Evolutionary conservation across 2,329 filamentous ascomycete species (phyloP).

Genomic region (Leptographium procerum): DNA sequence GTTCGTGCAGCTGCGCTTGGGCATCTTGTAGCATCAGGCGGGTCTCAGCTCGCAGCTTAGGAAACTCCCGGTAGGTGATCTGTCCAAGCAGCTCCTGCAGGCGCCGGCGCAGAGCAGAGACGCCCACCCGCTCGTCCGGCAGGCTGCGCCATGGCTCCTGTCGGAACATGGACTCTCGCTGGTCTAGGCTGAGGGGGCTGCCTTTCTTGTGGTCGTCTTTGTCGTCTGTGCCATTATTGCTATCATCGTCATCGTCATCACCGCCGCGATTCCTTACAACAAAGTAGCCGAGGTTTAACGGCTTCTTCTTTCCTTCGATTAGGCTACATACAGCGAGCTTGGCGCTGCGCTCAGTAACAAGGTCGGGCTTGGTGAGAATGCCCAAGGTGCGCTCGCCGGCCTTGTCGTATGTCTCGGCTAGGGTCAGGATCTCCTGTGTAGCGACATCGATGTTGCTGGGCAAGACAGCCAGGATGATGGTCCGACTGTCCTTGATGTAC

Average conservation of each 20-base stretch:
- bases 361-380: background rate
- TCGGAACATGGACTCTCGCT: background rate
- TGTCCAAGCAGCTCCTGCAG: background rate
- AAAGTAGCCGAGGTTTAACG: background rate
- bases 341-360: background rate
- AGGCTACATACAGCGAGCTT: background rate
- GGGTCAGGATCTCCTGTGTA: background rate
- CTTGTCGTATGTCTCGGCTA: background rate
- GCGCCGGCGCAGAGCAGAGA: background rate
- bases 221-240: no score
- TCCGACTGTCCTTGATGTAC: background rate
- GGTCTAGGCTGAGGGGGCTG: background rate
- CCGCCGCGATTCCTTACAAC: background rate
- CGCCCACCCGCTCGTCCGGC: background rate
- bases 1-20: background rate
- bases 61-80: background rate
- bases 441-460: background rate
- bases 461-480: background rate
- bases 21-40: background rate
- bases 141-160: background rate
- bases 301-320: background rate
- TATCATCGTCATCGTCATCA: background rate
- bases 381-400: background rate
- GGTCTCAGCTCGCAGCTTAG: background rate
- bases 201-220: background rate